phyloP scores from a whole-genome alignment of 2,329 filamentous ascomycete species.

The Trichoderma asperellum region DNA sequence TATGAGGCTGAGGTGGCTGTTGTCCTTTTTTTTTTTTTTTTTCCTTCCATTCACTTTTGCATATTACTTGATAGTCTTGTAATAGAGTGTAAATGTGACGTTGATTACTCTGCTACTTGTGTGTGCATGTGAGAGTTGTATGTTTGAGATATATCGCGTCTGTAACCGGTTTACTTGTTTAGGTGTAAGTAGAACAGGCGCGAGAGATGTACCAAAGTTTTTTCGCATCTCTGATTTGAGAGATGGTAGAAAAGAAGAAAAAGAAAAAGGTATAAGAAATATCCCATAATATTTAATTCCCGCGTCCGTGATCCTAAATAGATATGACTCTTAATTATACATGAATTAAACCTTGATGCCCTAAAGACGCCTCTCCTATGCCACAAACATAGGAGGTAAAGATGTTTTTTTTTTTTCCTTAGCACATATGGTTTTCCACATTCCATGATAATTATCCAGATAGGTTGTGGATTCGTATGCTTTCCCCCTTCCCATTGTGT shows the following conservation, averaged over 20 bases:
- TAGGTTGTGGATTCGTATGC: background rate
- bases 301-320: background rate
- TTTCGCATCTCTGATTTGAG: background rate
- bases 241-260: background rate
- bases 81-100: background rate
- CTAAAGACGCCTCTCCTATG: background rate
- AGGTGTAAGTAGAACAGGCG: background rate
- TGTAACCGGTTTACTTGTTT: background rate
- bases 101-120: background rate
- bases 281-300: background rate
- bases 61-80: background rate
- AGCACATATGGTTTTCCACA: background rate
- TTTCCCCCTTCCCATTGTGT: background rate
- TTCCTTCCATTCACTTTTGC: background rate
- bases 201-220: accelerated
- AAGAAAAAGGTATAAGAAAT: background rate
- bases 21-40: background rate
- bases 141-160: background rate
- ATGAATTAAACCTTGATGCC: background rate
- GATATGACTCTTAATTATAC: slow-evolving; percentile 13
- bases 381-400: background rate
- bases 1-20: background rate
- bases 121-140: background rate
- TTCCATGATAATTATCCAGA: background rate
- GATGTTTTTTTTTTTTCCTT: too few relatives aligned